A percentile compares a stretch with the other conserved stretches of the same genome.
phyloP scores from a whole-genome alignment of 2,329 filamentous ascomycete genomes.

The Dothistroma septosporum region DNA sequence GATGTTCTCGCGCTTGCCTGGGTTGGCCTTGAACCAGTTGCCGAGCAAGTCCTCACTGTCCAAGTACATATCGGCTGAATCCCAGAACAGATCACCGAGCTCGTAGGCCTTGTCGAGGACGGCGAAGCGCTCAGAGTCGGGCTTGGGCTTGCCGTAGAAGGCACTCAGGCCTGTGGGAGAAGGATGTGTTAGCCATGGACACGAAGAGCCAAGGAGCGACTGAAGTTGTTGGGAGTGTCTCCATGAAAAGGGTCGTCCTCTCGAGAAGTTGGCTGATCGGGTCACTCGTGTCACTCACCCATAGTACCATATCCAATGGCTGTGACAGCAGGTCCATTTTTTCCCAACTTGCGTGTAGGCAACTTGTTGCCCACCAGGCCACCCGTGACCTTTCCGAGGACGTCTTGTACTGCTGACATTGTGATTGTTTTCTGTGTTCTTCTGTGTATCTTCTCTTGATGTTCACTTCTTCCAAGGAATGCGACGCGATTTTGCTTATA shows the following conservation, averaged over 20 bases:
- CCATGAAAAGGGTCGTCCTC: no score
- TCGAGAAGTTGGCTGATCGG: no score
- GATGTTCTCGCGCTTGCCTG: conserved; percentile 46
- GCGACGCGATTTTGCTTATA: neutral
- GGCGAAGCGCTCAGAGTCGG: conserved; percentile 49
- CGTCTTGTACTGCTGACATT: conserved; percentile 21
- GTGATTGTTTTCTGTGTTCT: neutral
- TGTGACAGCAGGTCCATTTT: conserved; percentile 50
- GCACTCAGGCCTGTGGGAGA: conserved; percentile 36
- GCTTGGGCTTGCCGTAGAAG: conserved; percentile 47
- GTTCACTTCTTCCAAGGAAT: neutral
- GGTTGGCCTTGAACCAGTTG: conserved; percentile 41
- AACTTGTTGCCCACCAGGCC: conserved; percentile 32
- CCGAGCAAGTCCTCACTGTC: conserved; percentile 46
- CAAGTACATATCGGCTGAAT: conserved; percentile 39
- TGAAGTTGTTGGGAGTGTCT: no score
- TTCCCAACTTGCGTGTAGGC: conserved; percentile 48
- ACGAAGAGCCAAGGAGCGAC: no score
- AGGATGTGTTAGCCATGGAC: neutral
- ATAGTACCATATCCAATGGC: conserved; percentile 54
- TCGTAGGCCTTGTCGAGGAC: conserved; percentile 51
- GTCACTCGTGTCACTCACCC: conserved; percentile 20
- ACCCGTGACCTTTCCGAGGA: conserved; percentile 21
- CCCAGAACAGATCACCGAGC: conserved; percentile 52
- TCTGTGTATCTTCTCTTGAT: neutral